Conservation (phyloP, 441 rosid species). For the Gossypium schwendimanii region DNA sequence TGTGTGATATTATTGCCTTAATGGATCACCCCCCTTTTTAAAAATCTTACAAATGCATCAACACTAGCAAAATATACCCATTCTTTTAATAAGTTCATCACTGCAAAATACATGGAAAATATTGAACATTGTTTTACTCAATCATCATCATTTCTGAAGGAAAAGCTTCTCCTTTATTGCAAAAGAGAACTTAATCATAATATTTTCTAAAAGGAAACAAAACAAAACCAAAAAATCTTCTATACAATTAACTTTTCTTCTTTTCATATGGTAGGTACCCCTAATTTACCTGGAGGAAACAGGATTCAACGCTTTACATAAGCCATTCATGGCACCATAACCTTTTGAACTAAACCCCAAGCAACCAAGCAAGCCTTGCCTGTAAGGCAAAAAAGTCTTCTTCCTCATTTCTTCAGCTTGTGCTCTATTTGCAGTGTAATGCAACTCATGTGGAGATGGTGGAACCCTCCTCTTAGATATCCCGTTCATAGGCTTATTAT, state of each 20-base stretch:
- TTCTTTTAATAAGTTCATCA: not conserved
- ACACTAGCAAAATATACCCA: not conserved
- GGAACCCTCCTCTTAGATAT: constrained; percentile 63
- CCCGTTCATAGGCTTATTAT: constrained; percentile 65
- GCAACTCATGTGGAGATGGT: constrained; percentile 82
- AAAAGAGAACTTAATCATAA: not conserved
- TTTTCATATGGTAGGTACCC: not conserved
- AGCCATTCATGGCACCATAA: constrained; percentile 82
- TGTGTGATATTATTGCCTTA: constrained; percentile 20
- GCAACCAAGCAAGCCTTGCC: constrained; percentile 88
- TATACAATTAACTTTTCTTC: constrained; percentile 21
- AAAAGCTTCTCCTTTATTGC: not conserved
- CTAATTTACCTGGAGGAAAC: constrained; percentile 66
- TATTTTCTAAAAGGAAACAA: not conserved
- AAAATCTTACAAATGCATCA: constrained; percentile 19
- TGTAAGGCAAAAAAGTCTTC: constrained; percentile 84
- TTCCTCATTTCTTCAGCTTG: constrained; percentile 96
- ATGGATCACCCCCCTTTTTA: not conserved
- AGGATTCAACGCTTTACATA: constrained; percentile 84
- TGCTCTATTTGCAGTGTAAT: constrained; percentile 80
- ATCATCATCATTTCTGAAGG: constrained; percentile 2
- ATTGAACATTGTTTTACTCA: not conserved
- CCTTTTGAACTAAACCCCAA: constrained; percentile 93
- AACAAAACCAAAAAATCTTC: constrained; percentile 7
- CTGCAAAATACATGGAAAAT: not conserved